A percentile compares a stretch with the other conserved stretches of the same genome.
phyloP scores from a whole-genome alignment of 1,284 basidiomycete species.

The Lentinula novae-zelandiae region DNA sequence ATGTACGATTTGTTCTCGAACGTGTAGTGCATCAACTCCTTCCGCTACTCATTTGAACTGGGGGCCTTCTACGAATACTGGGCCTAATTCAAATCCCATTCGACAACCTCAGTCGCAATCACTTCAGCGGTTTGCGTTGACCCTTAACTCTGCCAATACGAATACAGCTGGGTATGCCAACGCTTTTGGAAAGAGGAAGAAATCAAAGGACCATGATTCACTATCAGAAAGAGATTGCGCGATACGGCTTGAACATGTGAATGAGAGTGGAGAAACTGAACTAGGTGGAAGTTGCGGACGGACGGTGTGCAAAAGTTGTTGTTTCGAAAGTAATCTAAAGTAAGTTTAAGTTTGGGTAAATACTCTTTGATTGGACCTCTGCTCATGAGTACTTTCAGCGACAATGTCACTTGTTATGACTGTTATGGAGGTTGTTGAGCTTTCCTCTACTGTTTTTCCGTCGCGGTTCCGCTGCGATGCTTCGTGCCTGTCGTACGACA shows the following conservation, averaged over 20 bases:
- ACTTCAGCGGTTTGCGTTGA: slow-evolving; percentile 1
- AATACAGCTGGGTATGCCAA: neutral
- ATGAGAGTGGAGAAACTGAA: neutral
- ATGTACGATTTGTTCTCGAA: slow-evolving; percentile 5
- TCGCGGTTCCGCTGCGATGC: too few species aligned
- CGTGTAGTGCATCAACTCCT: neutral
- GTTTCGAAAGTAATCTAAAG: slow-evolving; percentile 7
- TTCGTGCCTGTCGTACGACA: too few species aligned
- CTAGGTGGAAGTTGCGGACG: neutral
- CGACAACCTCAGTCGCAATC: neutral
- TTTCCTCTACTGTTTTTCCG: neutral
- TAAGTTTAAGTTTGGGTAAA: neutral
- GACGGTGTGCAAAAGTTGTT: slow-evolving; percentile 7
- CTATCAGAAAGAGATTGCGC: neutral
- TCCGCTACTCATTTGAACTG: neutral
- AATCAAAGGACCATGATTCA: slow-evolving; percentile 1
- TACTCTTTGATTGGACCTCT: neutral
- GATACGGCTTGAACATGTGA: neutral
- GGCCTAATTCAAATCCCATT: neutral
- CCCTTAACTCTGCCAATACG: neutral
- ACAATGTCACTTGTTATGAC: slow-evolving; percentile 1
- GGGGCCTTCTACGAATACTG: neutral
- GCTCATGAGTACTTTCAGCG: neutral
- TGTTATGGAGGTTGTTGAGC: neutral
- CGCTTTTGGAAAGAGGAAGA: neutral